Conservation (phyloP, 1,284 basidiomycete species). For the Tylopilus orsonianus region DNA sequence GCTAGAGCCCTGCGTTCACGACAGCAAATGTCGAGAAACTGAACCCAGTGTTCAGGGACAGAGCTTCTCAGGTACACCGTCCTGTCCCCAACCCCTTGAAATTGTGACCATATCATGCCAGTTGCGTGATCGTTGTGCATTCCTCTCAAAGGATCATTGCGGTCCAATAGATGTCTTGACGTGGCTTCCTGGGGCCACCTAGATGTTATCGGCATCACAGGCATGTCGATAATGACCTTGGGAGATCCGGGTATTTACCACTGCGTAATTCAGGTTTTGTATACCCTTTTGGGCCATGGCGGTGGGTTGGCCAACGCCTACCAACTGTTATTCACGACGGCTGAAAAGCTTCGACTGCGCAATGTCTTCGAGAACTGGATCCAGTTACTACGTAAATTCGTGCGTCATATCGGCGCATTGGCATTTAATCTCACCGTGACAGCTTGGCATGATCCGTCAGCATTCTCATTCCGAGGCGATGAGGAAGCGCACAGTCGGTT, state of each 20-base stretch:
- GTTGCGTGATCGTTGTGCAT: slow-evolving; percentile 50
- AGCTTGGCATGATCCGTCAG: slow-evolving; percentile 23
- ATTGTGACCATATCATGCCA: slow-evolving; percentile 18
- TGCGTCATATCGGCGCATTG: slow-evolving; percentile 37
- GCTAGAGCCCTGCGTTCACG: slow-evolving; percentile 60
- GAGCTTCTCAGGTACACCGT: slow-evolving; percentile 52
- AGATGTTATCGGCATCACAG: slow-evolving; percentile 72
- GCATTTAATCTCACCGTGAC: slow-evolving; percentile 17
- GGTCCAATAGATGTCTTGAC: slow-evolving; percentile 54
- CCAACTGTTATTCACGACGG: slow-evolving; percentile 50
- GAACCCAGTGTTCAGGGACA: slow-evolving; percentile 63
- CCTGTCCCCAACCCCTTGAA: not conserved
- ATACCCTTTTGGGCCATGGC: slow-evolving; percentile 47
- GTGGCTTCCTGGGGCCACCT: slow-evolving; percentile 66
- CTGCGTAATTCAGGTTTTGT: slow-evolving; percentile 48
- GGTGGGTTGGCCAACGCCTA: slow-evolving; percentile 61
- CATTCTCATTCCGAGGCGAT: slow-evolving; percentile 43
- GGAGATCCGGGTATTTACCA: not conserved
- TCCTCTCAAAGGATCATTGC: slow-evolving; percentile 28
- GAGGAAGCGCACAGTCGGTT: slow-evolving; percentile 48
- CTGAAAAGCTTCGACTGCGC: slow-evolving; percentile 50
- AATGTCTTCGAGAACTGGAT: slow-evolving; percentile 63
- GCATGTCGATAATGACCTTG: slow-evolving; percentile 29
- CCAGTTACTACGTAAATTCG: slow-evolving; percentile 52
- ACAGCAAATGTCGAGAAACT: slow-evolving; percentile 54